Conservation (phyloP, 139 green algal species). For the Bryopsis sp. region DNA sequence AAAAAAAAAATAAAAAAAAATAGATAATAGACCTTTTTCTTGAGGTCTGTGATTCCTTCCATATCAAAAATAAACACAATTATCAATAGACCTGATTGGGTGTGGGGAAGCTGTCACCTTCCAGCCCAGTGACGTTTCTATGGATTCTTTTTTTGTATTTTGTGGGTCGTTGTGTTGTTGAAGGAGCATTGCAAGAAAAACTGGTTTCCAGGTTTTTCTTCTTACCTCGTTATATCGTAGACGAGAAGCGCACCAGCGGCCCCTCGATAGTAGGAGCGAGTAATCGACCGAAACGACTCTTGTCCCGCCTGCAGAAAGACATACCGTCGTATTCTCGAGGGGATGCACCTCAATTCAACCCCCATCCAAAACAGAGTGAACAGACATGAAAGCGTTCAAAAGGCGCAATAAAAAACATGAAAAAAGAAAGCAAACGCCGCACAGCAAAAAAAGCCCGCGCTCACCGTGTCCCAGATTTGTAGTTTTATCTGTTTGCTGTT, state of each 20-base stretch:
- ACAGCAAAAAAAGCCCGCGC: slow-evolving; percentile 3
- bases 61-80: no score
- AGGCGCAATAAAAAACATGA: not conserved
- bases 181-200: no score
- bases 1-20: no score
- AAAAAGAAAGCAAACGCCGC: slow-evolving; percentile 1
- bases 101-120: no score
- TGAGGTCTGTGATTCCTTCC: no score
- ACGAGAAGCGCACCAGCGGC: slow-evolving; percentile 97
- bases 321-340: slow-evolving; percentile 4
- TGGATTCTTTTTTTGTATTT: no score
- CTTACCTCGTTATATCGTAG: slow-evolving; percentile 94
- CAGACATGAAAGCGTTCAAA: not conserved
- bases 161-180: no score
- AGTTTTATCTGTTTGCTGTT: slow-evolving; percentile 98
- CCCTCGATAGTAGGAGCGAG: slow-evolving; percentile 94
- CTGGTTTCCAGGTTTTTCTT: slow-evolving; percentile 5
- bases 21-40: no score
- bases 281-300: slow-evolving; percentile 97
- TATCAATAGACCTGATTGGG: no score
- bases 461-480: slow-evolving; percentile 93
- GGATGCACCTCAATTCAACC: not conserved
- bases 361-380: no score
- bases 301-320: slow-evolving; percentile 84
- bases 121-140: no score